These are phyloP conservation scores for Xerocomus spinulosus DNA, from an alignment of 768 basidiomycete genomes.

Conservation along the genomic window DNA sequence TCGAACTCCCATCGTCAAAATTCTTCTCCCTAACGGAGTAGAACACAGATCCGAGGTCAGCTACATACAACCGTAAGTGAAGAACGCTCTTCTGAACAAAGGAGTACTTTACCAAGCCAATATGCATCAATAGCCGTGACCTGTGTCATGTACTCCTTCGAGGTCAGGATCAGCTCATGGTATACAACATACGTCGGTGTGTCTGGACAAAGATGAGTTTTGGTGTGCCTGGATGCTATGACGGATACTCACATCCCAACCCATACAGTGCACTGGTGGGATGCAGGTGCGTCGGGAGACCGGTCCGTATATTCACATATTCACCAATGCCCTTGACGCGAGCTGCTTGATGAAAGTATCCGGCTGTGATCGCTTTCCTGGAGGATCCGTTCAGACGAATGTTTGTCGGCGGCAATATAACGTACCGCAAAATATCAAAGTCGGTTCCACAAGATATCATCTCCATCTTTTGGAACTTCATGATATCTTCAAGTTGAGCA, in stretches of 20 bases:
- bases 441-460: conserved; percentile 89
- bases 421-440: conserved; percentile 81
- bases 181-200: conserved; percentile 97
- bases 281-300: conserved; percentile 91
- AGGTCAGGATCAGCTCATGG: conserved; percentile 92
- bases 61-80: conserved; percentile 37
- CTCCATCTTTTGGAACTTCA: conserved; percentile 98
- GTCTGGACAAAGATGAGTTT: conserved; percentile 42
- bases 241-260: conserved; percentile 70
- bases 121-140: conserved; percentile 98
- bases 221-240: not conserved
- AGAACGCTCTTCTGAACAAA: not conserved
- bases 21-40: conserved; percentile 98
- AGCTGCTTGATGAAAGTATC: conserved; percentile 99
- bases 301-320: conserved; percentile 95
- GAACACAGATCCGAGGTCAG: conserved; percentile 93
- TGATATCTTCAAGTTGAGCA: conserved; percentile 94
- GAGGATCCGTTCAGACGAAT: not conserved
- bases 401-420: conserved; percentile 2
- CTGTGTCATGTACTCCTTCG: conserved; percentile 98
- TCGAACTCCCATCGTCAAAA: conserved; percentile 83
- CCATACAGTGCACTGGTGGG: conserved; percentile 97
- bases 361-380: conserved; percentile 95
- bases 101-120: conserved; percentile 74
- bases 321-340: conserved; percentile 98